Percentiles rank a stretch among this genome's conserved stretches.
These are phyloP conservation scores for Smallanthus sonchifolius DNA, from an alignment of 129 eudicot genomes.

Conservation along the genomic window DNA sequence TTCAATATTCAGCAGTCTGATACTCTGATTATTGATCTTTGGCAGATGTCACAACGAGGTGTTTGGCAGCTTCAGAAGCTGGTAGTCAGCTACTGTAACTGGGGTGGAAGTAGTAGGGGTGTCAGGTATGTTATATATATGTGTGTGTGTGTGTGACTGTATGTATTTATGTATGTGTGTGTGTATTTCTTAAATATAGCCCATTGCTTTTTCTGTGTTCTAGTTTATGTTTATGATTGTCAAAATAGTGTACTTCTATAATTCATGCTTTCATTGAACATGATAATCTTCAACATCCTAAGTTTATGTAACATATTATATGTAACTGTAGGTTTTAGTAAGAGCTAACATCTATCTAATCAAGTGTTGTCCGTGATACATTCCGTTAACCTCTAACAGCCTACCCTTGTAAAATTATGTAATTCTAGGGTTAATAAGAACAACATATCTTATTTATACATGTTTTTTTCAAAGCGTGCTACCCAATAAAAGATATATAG, in stretches of 20 bases:
- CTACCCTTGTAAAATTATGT: not conserved
- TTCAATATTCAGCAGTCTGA: not conserved
- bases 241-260: not conserved
- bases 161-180: not conserved
- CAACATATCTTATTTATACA: not conserved
- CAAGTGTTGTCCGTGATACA: slow-evolving; percentile 7
- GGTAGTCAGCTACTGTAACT: slow-evolving; percentile 70
- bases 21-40: not conserved
- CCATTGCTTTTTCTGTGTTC: not conserved
- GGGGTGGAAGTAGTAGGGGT: slow-evolving; percentile 95
- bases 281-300: not conserved
- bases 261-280: not conserved
- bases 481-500: not conserved
- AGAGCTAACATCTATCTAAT: not conserved
- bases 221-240: not conserved
- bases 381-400: not conserved
- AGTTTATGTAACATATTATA: not conserved
- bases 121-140: slow-evolving; percentile 41
- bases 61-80: slow-evolving; percentile 84
- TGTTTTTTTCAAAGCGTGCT: not conserved
- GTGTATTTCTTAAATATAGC: not conserved
- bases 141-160: slow-evolving; percentile 22
- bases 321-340: not conserved
- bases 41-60: slow-evolving; percentile 71
- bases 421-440: slow-evolving; percentile 3